Evolutionary conservation across 2,329 filamentous ascomycete species (phyloP).

Genomic region (Monosporascus sp.): DNA sequence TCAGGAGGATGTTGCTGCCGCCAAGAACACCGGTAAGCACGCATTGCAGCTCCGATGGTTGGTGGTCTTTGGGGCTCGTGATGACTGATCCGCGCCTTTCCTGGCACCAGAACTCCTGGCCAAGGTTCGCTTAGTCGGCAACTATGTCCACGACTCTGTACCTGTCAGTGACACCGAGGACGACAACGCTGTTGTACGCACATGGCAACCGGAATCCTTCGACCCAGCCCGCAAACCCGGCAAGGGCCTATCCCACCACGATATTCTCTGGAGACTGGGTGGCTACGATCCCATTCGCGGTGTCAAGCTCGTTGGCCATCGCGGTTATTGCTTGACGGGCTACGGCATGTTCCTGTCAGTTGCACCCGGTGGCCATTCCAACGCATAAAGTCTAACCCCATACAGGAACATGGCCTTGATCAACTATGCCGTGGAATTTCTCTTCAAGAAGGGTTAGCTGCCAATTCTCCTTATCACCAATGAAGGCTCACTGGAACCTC

Average conservation of each 20-base stretch:
- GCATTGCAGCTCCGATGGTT: too few relatives aligned
- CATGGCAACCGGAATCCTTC: slow-evolving; percentile 74
- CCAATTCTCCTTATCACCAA: too few relatives aligned
- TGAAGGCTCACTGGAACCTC: too few relatives aligned
- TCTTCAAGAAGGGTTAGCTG: slow-evolving; percentile 67
- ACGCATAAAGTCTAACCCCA: too few relatives aligned
- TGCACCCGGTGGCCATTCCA: too few relatives aligned
- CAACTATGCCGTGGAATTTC: slow-evolving; percentile 91
- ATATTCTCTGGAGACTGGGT: slow-evolving; percentile 80
- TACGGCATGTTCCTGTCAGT: slow-evolving; percentile 72
- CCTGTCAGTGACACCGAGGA: slow-evolving; percentile 45
- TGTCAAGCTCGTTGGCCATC: slow-evolving; percentile 89
- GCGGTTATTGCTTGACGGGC: slow-evolving; percentile 85
- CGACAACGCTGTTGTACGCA: slow-evolving; percentile 71
- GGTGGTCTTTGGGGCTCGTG: too few relatives aligned
- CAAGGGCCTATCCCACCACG: slow-evolving; percentile 83
- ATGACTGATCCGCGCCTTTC: too few relatives aligned
- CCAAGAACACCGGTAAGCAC: slow-evolving; percentile 42
- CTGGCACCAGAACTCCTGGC: slow-evolving; percentile 11
- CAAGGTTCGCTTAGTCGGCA: slow-evolving; percentile 81
- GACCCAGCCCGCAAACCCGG: slow-evolving; percentile 56
- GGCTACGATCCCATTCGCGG: slow-evolving; percentile 91
- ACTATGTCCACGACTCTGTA: slow-evolving; percentile 77
- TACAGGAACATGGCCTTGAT: slow-evolving; percentile 74
- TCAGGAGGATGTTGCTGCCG: slow-evolving; percentile 71